Conservation (phyloP, 148 eudicot species). For the Fagopyrum esculentum region DNA sequence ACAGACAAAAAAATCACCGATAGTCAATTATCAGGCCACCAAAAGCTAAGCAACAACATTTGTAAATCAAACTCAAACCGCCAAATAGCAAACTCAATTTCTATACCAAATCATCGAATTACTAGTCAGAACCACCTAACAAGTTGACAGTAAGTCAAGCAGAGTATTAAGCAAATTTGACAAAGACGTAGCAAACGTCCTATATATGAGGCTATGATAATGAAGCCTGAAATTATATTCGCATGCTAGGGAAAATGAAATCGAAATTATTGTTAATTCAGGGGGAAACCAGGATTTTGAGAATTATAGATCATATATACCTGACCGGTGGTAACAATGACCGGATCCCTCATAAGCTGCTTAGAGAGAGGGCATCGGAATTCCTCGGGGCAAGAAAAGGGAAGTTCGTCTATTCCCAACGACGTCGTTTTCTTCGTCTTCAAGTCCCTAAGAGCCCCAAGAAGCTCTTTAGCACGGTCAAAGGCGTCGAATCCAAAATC, state of each 20-base stretch:
- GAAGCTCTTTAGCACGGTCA: conserved; percentile 51
- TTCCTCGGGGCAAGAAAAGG: conserved; percentile 41
- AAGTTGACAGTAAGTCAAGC: neutral
- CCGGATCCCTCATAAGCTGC: conserved; percentile 82
- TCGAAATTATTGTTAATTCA: neutral
- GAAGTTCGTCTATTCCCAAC: conserved; percentile 12
- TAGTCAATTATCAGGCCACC: neutral
- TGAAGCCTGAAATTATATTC: neutral
- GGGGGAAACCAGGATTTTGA: neutral
- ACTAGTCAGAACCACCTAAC: neutral
- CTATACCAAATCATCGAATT: neutral
- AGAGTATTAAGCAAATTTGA: neutral
- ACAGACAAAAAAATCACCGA: neutral
- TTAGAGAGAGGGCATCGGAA: conserved; percentile 84
- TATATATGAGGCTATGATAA: too few relatives aligned
- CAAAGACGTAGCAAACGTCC: too few relatives aligned
- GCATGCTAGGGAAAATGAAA: neutral
- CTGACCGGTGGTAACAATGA: conserved; percentile 73
- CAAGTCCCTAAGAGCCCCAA: conserved; percentile 44
- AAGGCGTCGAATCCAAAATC: conserved; percentile 33
- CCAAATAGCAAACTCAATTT: neutral
- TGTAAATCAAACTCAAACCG: neutral
- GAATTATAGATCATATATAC: conserved; percentile 16
- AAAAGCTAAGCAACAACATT: neutral
- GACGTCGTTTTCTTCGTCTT: conserved; percentile 29